Percentiles rank a stretch among this genome's conserved stretches.
These are phyloP conservation scores for Kodamaea nitidulidarum DNA, from an alignment of 805 yeast species.

Conservation along the genomic window DNA sequence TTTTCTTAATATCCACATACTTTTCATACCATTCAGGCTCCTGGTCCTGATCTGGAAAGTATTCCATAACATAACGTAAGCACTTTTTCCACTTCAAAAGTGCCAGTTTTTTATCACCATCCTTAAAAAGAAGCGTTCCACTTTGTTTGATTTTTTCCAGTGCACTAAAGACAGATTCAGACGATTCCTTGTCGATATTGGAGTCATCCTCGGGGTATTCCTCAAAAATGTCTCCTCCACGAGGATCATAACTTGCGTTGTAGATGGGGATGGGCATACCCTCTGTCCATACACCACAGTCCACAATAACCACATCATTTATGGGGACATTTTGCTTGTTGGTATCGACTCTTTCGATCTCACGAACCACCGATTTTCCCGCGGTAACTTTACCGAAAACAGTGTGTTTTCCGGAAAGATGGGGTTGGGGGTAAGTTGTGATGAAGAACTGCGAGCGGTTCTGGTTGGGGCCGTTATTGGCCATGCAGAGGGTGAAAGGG, in stretches of 20 bases:
- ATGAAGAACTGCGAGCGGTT: slow-evolving; percentile 71
- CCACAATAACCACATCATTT: slow-evolving; percentile 43
- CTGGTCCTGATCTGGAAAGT: slow-evolving; percentile 63
- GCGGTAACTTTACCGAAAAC: slow-evolving; percentile 68
- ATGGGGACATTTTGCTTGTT: slow-evolving; percentile 41
- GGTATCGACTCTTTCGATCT: slow-evolving; percentile 49
- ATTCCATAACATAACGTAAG: slow-evolving; percentile 65
- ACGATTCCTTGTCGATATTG: slow-evolving; percentile 54
- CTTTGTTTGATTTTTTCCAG: slow-evolving; percentile 58
- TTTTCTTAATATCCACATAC: slow-evolving; percentile 49
- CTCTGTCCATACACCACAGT: slow-evolving; percentile 63
- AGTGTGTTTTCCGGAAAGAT: slow-evolving; percentile 70
- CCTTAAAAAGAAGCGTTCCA: slow-evolving; percentile 58
- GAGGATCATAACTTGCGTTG: slow-evolving; percentile 56
- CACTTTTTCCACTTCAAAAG: slow-evolving; percentile 62
- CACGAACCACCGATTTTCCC: slow-evolving; percentile 69
- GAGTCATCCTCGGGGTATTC: slow-evolving; percentile 74
- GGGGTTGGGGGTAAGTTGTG: slow-evolving; percentile 65
- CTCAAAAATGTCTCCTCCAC: slow-evolving; percentile 71
- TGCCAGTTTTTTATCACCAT: slow-evolving; percentile 48
- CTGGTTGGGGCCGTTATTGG: slow-evolving; percentile 49
- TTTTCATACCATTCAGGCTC: slow-evolving; percentile 49
- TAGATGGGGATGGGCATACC: slow-evolving; percentile 52
- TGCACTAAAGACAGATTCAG: slow-evolving; percentile 49
- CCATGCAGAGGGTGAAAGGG: slow-evolving; percentile 59